Evolutionary conservation across 495 filamentous ascomycete species (phyloP).

Genomic region (Neurospora sp.): DNA sequence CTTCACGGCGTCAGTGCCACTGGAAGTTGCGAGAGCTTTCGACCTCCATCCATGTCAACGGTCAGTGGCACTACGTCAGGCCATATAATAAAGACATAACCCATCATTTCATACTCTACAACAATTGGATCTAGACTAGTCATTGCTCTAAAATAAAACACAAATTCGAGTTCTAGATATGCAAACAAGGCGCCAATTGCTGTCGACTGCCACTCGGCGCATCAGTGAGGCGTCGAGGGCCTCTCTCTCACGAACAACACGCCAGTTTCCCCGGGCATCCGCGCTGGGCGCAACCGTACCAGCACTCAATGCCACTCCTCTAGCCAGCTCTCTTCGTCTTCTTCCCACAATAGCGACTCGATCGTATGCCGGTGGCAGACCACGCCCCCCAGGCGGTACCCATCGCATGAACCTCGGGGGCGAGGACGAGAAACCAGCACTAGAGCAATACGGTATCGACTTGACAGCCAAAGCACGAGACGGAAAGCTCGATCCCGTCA

Average conservation of each 20-base stretch:
- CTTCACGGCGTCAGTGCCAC: neutral
- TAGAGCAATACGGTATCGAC: constrained; percentile 87
- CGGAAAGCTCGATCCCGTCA: constrained; percentile 91
- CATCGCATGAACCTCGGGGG: constrained; percentile 85
- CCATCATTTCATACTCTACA: neutral
- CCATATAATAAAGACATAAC: neutral
- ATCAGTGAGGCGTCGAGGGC: constrained; percentile 24
- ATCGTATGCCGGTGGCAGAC: constrained; percentile 64
- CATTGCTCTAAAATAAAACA: neutral
- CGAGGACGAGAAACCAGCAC: constrained; percentile 68
- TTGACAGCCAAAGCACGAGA: constrained; percentile 76
- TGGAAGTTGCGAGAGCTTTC: constrained; percentile 24
- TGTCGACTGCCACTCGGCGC: constrained; percentile 26
- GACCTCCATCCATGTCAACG: constrained; percentile 6
- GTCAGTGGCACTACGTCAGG: neutral
- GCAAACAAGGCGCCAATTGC: constrained; percentile 29
- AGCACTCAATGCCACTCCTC: neutral
- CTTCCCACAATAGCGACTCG: constrained; percentile 31
- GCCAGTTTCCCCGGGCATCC: constrained; percentile 13
- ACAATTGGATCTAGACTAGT: neutral
- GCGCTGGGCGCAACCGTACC: constrained; percentile 10
- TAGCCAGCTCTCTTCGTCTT: constrained; percentile 7
- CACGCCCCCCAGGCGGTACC: constrained; percentile 82
- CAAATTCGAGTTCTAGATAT: constrained; percentile 15
- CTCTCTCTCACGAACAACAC: constrained; percentile 13